These are phyloP conservation scores for Xylaria sp. DNA, from an alignment of 495 filamentous ascomycete genomes.

Conservation along the genomic window DNA sequence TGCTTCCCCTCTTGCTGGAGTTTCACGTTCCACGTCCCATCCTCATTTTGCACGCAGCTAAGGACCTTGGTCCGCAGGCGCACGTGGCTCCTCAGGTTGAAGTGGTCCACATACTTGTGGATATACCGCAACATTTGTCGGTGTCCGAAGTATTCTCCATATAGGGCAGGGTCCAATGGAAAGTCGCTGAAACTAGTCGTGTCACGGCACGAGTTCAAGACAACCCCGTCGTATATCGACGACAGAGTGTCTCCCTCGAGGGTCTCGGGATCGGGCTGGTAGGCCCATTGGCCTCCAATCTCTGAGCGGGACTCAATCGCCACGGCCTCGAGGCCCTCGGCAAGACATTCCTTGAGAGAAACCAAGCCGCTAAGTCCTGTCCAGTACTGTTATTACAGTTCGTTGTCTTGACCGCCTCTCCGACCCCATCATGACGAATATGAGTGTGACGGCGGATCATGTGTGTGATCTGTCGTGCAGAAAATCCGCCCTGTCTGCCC, in stretches of 20 bases:
- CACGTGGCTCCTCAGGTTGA: constrained; percentile 35
- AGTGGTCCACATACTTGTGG: constrained; percentile 41
- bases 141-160: constrained; percentile 34
- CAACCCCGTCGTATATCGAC: constrained; percentile 37
- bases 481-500: constrained; percentile 16
- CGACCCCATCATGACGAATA: constrained; percentile 14
- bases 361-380: constrained; percentile 36
- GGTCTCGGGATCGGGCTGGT: constrained; percentile 20
- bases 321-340: constrained; percentile 36
- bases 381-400: constrained; percentile 6
- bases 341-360: constrained; percentile 43
- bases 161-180: constrained; percentile 42
- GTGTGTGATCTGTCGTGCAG: constrained; percentile 28
- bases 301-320: constrained; percentile 38
- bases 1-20: constrained; percentile 19
- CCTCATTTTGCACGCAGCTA: constrained; percentile 25
- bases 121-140: constrained; percentile 38
- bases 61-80: constrained; percentile 35
- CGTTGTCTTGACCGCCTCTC: constrained; percentile 24
- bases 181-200: constrained; percentile 45
- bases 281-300: constrained; percentile 40
- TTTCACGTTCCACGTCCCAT: constrained; percentile 25
- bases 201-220: constrained; percentile 39
- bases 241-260: constrained; percentile 33
- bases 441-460: constrained; percentile 29